Conservation (phyloP, 495 filamentous ascomycete species). For the Penicillium canariense region DNA sequence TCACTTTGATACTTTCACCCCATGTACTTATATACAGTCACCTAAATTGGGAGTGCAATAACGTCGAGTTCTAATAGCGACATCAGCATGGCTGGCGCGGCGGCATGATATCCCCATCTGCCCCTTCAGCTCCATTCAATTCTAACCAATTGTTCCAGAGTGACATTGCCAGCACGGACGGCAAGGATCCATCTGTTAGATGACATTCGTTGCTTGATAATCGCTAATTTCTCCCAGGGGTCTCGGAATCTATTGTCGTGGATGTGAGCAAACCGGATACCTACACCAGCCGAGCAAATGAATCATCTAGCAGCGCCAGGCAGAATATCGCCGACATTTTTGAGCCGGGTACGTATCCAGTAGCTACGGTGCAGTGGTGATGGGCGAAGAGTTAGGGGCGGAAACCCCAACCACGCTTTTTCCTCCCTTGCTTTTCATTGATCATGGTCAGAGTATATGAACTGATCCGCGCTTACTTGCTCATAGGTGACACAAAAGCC, state of each 20-base stretch:
- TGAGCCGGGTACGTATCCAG: conserved; percentile 26
- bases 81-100: background rate
- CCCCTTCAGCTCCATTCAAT: background rate
- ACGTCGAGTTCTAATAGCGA: background rate
- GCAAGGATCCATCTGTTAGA: background rate
- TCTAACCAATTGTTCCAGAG: background rate
- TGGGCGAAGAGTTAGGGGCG: background rate
- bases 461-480: background rate
- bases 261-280: conserved; percentile 15
- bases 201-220: background rate
- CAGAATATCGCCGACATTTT: conserved; percentile 23
- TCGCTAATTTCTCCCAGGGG: conserved; percentile 1
- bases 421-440: background rate
- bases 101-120: background rate
- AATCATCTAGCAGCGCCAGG: conserved; percentile 22
- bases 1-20: background rate
- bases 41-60: background rate
- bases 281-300: conserved; percentile 1
- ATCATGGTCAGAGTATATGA: background rate
- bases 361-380: background rate
- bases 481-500: conserved; percentile 31
- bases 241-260: conserved; percentile 14
- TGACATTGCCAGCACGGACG: conserved; percentile 1
- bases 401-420: background rate
- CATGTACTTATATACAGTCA: background rate